Conservation (phyloP, 1,139 yeast genomes). For the Kluyveromyces sp. region DNA sequence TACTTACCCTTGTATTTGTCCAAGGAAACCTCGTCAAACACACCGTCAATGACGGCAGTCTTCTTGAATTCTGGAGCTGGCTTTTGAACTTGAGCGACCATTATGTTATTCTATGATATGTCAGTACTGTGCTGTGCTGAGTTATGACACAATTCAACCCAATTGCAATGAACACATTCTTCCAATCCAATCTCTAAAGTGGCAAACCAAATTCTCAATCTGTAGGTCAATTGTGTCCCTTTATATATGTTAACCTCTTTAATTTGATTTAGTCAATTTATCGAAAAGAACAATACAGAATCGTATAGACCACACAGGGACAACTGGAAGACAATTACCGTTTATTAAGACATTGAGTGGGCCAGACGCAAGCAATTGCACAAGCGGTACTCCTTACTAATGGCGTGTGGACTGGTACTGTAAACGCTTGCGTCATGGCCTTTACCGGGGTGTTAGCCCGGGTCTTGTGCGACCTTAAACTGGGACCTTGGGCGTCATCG, state of each 20-base stretch:
- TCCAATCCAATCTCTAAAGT: not conserved
- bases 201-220: too few relatives aligned
- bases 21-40: constrained; percentile 86
- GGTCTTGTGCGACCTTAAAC: too few relatives aligned
- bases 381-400: not conserved
- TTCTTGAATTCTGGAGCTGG: constrained; percentile 95
- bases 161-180: too few relatives aligned
- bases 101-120: constrained; percentile 29
- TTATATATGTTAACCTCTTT: not conserved
- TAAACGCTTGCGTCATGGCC: too few relatives aligned
- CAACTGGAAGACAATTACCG: too few relatives aligned
- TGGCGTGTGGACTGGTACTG: too few relatives aligned
- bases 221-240: too few relatives aligned
- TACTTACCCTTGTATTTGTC: constrained; percentile 97
- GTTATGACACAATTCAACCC: not conserved
- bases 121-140: not conserved
- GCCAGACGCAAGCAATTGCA: too few relatives aligned
- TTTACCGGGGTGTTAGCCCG: too few relatives aligned
- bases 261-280: not conserved
- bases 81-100: constrained; percentile 86
- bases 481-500: too few relatives aligned
- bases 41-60: constrained; percentile 95
- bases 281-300: not conserved
- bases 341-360: not conserved
- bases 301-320: not conserved